phyloP scores from a whole-genome alignment of 2,329 filamentous ascomycete species.

The Diplodia intermedia region DNA sequence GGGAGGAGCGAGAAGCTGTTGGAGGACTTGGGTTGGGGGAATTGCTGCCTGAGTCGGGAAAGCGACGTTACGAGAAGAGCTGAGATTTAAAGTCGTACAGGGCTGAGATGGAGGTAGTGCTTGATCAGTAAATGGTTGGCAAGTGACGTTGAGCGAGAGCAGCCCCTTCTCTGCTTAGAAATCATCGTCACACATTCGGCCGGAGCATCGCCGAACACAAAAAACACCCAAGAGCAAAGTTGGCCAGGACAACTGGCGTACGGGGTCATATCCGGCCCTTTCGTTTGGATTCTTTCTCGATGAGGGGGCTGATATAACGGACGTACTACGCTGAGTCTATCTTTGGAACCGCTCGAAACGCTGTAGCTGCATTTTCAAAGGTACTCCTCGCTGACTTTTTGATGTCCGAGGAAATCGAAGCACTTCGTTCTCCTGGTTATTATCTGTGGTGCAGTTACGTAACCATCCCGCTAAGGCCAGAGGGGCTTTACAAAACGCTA shows the following conservation, averaged over 20 bases:
- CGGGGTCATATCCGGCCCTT: not conserved
- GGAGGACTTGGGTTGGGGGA: not conserved
- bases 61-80: not conserved
- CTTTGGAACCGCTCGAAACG: not conserved
- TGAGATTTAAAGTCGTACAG: not conserved
- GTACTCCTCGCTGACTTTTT: not conserved
- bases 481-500: not conserved
- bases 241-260: conserved; percentile 10
- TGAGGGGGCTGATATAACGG: not conserved
- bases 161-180: conserved; percentile 5
- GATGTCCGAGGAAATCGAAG: not conserved
- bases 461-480: not conserved
- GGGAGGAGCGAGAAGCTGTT: not conserved
- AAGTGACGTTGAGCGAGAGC: not conserved
- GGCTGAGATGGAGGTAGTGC: not conserved
- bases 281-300: not conserved
- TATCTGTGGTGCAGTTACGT: not conserved
- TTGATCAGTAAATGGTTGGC: not conserved
- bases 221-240: not conserved
- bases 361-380: not conserved
- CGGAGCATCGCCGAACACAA: conserved; percentile 7
- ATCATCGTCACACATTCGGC: not conserved
- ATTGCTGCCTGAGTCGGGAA: not conserved
- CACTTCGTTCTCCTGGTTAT: not conserved
- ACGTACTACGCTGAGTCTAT: not conserved